Conservation (phyloP, 2,329 filamentous ascomycete species). For the Exophiala phaeomuriformis region DNA sequence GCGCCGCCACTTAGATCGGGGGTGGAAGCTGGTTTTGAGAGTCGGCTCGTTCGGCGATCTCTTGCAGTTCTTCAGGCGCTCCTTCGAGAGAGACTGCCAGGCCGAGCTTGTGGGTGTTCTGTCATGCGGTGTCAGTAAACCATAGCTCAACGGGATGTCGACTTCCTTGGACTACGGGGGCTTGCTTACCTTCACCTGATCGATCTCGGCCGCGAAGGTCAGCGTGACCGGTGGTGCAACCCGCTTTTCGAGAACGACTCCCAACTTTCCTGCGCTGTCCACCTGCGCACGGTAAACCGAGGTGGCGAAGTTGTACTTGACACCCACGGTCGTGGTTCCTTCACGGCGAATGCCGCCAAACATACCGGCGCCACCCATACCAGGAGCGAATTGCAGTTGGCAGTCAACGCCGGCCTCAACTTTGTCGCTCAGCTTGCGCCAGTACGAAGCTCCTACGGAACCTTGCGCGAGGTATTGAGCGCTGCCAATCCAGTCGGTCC, state of each 20-base stretch:
- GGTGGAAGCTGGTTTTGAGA: slow-evolving; percentile 32
- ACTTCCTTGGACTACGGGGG: slow-evolving; percentile 28
- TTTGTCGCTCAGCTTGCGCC: slow-evolving; percentile 85
- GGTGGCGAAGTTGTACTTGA: slow-evolving; percentile 97
- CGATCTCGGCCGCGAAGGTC: slow-evolving; percentile 93
- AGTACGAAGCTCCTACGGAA: slow-evolving; percentile 84
- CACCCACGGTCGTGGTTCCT: slow-evolving; percentile 81
- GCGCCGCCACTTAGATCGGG: slow-evolving; percentile 38
- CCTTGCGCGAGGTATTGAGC: slow-evolving; percentile 85
- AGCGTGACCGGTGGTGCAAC: slow-evolving; percentile 87
- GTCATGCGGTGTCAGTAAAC: slow-evolving; percentile 8
- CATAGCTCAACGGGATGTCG: slow-evolving; percentile 10
- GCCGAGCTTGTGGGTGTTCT: slow-evolving; percentile 94
- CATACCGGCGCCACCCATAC: slow-evolving; percentile 51
- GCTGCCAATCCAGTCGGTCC: slow-evolving; percentile 84
- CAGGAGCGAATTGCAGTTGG: slow-evolving; percentile 71
- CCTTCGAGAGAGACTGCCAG: slow-evolving; percentile 88
- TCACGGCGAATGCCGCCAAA: slow-evolving; percentile 79
- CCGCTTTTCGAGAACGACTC: slow-evolving; percentile 88
- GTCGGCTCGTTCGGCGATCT: slow-evolving; percentile 43
- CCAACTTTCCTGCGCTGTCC: slow-evolving; percentile 89
- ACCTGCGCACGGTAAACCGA: slow-evolving; percentile 93
- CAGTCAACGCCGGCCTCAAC: slow-evolving; percentile 94
- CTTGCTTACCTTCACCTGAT: slow-evolving; percentile 78
- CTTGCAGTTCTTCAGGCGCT: slow-evolving; percentile 75